These are phyloP conservation scores for Pichia cactophila DNA, from an alignment of 1,139 yeast species.

Conservation along the genomic window DNA sequence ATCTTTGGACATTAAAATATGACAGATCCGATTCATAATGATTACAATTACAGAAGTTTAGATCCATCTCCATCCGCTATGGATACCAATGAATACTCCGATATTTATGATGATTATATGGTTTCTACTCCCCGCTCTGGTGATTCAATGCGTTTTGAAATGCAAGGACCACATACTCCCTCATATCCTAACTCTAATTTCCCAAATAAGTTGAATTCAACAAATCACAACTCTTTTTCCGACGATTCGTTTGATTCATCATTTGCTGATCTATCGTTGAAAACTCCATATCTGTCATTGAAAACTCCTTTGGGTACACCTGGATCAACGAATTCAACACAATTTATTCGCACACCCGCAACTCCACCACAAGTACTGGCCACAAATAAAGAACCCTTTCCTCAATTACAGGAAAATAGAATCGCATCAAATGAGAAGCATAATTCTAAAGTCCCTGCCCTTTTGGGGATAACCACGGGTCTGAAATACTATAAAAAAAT, in stretches of 20 bases:
- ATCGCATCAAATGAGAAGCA: background rate
- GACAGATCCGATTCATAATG: background rate
- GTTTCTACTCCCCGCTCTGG: conserved; percentile 9
- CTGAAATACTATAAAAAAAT: background rate
- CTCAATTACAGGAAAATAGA: background rate
- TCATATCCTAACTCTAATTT: background rate
- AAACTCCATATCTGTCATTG: conserved; percentile 6
- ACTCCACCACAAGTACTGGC: background rate
- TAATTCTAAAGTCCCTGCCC: background rate
- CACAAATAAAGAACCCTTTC: background rate
- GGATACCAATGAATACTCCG: conserved; percentile 14
- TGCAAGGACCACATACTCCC: conserved; percentile 9
- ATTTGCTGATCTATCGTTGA: conserved; percentile 5
- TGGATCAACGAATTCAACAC: background rate
- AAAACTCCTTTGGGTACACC: conserved; percentile 4
- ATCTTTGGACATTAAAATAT: background rate
- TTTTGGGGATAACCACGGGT: background rate
- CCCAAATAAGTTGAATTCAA: conserved; percentile 2
- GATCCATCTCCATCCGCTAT: conserved; percentile 10
- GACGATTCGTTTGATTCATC: conserved; percentile 13
- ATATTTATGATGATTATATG: conserved; percentile 17
- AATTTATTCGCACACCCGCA: background rate
- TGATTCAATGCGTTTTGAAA: conserved; percentile 9
- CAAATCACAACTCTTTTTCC: conserved; percentile 1
- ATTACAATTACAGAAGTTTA: conserved; percentile 3